phyloP scores from a whole-genome alignment of 2,329 filamentous ascomycete species.

The Tricladium varicosporioides region DNA sequence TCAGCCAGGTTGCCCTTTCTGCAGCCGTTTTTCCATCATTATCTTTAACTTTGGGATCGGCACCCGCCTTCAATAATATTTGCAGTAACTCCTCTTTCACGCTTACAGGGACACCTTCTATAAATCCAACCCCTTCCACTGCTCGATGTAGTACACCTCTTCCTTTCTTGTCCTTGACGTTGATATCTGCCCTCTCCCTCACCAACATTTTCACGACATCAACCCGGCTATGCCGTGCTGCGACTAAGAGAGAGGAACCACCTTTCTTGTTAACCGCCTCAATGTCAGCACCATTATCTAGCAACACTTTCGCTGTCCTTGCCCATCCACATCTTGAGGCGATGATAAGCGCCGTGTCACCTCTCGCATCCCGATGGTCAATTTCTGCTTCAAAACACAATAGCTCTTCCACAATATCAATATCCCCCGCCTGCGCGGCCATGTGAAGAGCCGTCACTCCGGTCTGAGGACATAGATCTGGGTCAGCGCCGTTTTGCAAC shows the following conservation, averaged over 20 bases:
- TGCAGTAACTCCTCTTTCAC: conserved; percentile 18
- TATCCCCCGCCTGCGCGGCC: conserved; percentile 15
- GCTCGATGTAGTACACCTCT: conserved; percentile 20
- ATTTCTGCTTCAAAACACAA: conserved; percentile 14
- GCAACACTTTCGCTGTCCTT: conserved; percentile 6
- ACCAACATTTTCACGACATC: conserved; percentile 15
- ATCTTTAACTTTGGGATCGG: conserved; percentile 16
- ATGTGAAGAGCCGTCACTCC: conserved; percentile 14
- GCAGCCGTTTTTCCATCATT: conserved; percentile 16
- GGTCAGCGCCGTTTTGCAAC: conserved; percentile 19
- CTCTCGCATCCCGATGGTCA: conserved; percentile 10
- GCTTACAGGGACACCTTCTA: conserved; percentile 7
- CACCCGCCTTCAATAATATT: conserved; percentile 19
- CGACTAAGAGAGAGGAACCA: conserved; percentile 16
- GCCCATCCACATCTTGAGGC: conserved; percentile 18
- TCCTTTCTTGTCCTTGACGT: conserved; percentile 18
- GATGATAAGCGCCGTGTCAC: conserved; percentile 19
- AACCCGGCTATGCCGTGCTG: conserved; percentile 17
- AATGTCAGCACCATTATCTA: conserved; percentile 15
- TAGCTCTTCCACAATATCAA: conserved; percentile 15
- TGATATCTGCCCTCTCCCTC: conserved; percentile 13
- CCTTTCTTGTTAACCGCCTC: conserved; percentile 18
- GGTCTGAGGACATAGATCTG: conserved; percentile 13
- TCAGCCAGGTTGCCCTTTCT: conserved; percentile 13
- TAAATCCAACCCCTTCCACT: conserved; percentile 15